Evolutionary conservation across 148 eudicot genomes (phyloP).

Genomic region (Pouteria glomerata): DNA sequence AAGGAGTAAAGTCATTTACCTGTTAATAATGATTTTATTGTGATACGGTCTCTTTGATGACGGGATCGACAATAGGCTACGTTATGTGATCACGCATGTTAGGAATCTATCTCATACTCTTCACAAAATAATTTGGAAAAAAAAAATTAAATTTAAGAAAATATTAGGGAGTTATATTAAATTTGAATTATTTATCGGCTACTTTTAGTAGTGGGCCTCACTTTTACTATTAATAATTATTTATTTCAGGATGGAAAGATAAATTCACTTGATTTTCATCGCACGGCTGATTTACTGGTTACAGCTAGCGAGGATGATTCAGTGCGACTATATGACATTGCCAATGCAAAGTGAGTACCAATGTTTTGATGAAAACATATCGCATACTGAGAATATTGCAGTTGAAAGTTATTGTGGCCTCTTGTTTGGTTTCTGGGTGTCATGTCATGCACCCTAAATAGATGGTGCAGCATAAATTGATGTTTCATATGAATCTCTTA

Average conservation of each 20-base stretch:
- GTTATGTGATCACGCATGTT: too few species aligned
- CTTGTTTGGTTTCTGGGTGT: neutral
- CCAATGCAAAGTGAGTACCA: constrained; percentile 69
- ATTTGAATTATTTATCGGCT: too few species aligned
- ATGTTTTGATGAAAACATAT: neutral
- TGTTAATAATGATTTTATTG: too few species aligned
- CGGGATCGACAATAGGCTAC: too few species aligned
- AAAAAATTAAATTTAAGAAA: too few species aligned
- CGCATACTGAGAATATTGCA: neutral
- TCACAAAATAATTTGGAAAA: too few species aligned
- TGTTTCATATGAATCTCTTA: neutral
- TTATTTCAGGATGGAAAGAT: constrained; percentile 76
- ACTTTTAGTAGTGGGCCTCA: neutral
- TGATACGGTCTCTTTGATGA: too few species aligned
- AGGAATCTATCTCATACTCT: too few species aligned
- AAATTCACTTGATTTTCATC: constrained; percentile 89
- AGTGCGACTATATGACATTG: constrained; percentile 82
- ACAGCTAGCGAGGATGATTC: constrained; percentile 94
- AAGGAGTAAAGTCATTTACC: too few species aligned
- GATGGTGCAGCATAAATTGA: neutral
- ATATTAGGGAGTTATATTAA: too few species aligned
- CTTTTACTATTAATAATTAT: neutral
- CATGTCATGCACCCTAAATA: neutral
- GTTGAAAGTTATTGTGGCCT: neutral
- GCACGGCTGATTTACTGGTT: constrained; percentile 76